A percentile compares a stretch with the other conserved stretches of the same genome.
These are phyloP conservation scores for Umbelopsis vinacea DNA, from an alignment of 192 early-diverging fungal genomes.

Conservation along the genomic window DNA sequence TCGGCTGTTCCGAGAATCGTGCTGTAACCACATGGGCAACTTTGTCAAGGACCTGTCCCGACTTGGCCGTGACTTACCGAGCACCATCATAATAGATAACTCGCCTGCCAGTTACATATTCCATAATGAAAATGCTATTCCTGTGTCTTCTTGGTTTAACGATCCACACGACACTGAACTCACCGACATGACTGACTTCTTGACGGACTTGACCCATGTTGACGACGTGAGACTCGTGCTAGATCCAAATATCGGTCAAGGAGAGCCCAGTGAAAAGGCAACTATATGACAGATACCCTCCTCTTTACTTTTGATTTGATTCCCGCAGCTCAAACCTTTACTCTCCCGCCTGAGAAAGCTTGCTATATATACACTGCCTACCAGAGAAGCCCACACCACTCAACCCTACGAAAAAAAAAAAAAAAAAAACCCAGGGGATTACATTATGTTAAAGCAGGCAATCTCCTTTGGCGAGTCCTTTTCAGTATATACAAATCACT, in stretches of 20 bases:
- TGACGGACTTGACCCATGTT: conserved; percentile 78
- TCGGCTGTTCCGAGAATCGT: conserved; percentile 88
- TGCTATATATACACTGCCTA: conserved; percentile 3
- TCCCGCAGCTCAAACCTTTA: neutral
- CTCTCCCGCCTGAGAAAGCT: neutral
- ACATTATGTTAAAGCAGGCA: no score
- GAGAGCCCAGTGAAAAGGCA: neutral
- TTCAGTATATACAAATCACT: neutral
- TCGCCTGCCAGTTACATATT: conserved; percentile 85
- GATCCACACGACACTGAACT: conserved; percentile 89
- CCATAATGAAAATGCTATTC: conserved; percentile 87
- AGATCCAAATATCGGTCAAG: conserved; percentile 32
- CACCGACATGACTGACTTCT: conserved; percentile 81
- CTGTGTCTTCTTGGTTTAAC: conserved; percentile 87
- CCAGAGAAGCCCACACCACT: neutral
- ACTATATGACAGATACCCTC: conserved; percentile 21
- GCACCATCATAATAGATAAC: conserved; percentile 88
- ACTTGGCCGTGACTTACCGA: conserved; percentile 74
- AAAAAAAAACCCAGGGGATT: neutral
- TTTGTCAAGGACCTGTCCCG: conserved; percentile 89
- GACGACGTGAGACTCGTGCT: conserved; percentile 77
- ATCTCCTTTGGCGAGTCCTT: neutral
- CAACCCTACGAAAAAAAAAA: neutral
- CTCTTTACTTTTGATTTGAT: neutral
- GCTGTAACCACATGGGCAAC: conserved; percentile 85